Evolutionary conservation across 2,329 filamentous ascomycete genomes (phyloP), one percentile per base, ranked within the genome.

Genomic region (Pseudohalonectria lignicola): DNA sequence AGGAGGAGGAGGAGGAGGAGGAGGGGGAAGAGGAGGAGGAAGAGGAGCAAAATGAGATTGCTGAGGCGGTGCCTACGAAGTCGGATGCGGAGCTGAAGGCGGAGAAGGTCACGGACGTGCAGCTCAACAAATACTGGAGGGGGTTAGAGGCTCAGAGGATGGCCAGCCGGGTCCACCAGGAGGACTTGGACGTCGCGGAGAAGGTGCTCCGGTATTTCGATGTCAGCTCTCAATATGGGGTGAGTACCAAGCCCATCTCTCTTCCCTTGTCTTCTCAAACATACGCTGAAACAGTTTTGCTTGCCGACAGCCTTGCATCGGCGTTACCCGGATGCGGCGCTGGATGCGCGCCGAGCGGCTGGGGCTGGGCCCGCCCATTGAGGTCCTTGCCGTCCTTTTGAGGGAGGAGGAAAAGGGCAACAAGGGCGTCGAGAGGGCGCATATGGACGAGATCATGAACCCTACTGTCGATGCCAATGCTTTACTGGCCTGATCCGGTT

Each of bases 121-220:
- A 86, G 49, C 78, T 96, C 45, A 73, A 73, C 49, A 69, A 67
- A 52, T 95, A 94, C 56, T 95, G 87, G 87, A 66, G 66, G 46
- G 59, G 59, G 10, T 76, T 90, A 47, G 86, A 94, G 63, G 63
- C 65, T 30, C 69, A 77, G 50, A 70, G 86, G 48, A 70, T 69
- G 42, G 75, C 84, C 15, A 73, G 74, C 31, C 66, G 82, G 49
- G 78, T 94, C 26, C 92, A 96, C 53, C 86, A 94, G 60, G 60
- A 80, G 49, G 79, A 69, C 3, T 54, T 96, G 48, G 71, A 67
- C 10, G 47, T 83, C 33, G 70, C 82, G 40, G 88, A 96, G 68
- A 94, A 90, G 66, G 77, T 96, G 19, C 60, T 96, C 51, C 70
- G 90, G 45, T 85, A 94, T 56, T 98, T 92, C 61, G 92, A 98